These are phyloP conservation scores for Quercus aquifolioides DNA, from an alignment of 306 rosid genomes.

Conservation along the genomic window DNA sequence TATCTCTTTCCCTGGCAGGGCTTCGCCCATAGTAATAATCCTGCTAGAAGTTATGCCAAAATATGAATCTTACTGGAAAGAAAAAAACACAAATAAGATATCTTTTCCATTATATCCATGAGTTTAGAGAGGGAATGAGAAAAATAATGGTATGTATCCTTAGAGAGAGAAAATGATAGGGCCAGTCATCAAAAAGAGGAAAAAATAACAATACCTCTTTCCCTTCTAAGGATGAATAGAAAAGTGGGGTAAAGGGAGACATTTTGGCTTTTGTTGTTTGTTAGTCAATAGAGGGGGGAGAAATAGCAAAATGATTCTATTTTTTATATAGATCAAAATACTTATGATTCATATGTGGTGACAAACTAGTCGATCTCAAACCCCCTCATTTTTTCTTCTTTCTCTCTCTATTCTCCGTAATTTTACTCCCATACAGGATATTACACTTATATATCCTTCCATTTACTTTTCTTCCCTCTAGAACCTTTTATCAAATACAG, in stretches of 20 bases:
- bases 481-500: neutral
- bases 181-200: neutral
- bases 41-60: too few relatives aligned
- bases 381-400: too few relatives aligned
- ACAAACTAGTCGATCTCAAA: too few relatives aligned
- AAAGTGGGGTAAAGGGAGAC: too few relatives aligned
- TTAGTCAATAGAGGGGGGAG: neutral
- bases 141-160: too few relatives aligned
- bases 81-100: too few relatives aligned
- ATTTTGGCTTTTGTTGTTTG: too few relatives aligned
- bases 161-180: too few relatives aligned
- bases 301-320: neutral
- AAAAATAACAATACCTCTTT: neutral
- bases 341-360: too few relatives aligned
- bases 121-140: too few relatives aligned
- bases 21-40: conserved; percentile 81
- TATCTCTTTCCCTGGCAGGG: conserved; percentile 79
- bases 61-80: neutral
- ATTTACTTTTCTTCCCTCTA: neutral
- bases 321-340: too few relatives aligned
- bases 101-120: too few relatives aligned
- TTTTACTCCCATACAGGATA: neutral
- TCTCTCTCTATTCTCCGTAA: neutral
- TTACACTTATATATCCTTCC: neutral
- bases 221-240: neutral